These are phyloP conservation scores for Sphagnum magellanicum DNA, from an alignment of 228 moss, liverwort and hornwort species.

Conservation along the genomic window DNA sequence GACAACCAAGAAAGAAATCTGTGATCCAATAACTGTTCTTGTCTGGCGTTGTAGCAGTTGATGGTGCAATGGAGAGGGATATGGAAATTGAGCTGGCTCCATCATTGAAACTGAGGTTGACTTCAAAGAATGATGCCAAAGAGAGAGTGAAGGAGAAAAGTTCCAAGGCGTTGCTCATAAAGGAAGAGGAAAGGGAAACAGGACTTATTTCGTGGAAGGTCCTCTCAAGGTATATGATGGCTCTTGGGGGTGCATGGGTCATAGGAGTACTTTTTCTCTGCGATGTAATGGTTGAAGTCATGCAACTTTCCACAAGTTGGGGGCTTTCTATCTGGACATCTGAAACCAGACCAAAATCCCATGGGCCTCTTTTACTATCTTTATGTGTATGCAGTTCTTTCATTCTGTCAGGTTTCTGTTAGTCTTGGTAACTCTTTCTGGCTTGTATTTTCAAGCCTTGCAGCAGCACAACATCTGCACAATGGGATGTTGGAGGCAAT, in stretches of 20 bases:
- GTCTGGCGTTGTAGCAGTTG: too few relatives aligned
- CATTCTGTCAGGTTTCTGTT: constrained; percentile 36
- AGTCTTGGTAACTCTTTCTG: constrained; percentile 30
- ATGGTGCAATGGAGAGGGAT: too few relatives aligned
- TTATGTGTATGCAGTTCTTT: constrained; percentile 31
- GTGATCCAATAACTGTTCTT: too few relatives aligned
- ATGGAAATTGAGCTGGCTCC: constrained; percentile 16
- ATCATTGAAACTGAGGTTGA: constrained; percentile 44
- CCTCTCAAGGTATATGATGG: constrained; percentile 27
- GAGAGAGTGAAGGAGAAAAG: constrained; percentile 18
- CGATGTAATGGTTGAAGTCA: constrained; percentile 29
- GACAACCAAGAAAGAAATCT: too few relatives aligned
- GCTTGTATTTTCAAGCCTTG: constrained; percentile 29
- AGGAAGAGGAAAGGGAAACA: constrained; percentile 48
- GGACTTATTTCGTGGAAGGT: constrained; percentile 36
- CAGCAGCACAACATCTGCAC: constrained; percentile 29
- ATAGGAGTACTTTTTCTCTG: constrained; percentile 27
- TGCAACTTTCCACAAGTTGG: constrained; percentile 25
- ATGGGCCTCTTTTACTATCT: constrained; percentile 30
- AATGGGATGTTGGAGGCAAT: constrained; percentile 27
- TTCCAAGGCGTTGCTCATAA: constrained; percentile 22
- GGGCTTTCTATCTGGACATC: constrained; percentile 52
- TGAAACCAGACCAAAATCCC: constrained; percentile 15
- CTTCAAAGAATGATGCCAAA: constrained; percentile 17
- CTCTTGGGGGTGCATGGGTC: constrained; percentile 38